Base-by-base conservation (phyloP, 768 basidiomycete species). In the Dictyophora rubrovolvata region DNA sequence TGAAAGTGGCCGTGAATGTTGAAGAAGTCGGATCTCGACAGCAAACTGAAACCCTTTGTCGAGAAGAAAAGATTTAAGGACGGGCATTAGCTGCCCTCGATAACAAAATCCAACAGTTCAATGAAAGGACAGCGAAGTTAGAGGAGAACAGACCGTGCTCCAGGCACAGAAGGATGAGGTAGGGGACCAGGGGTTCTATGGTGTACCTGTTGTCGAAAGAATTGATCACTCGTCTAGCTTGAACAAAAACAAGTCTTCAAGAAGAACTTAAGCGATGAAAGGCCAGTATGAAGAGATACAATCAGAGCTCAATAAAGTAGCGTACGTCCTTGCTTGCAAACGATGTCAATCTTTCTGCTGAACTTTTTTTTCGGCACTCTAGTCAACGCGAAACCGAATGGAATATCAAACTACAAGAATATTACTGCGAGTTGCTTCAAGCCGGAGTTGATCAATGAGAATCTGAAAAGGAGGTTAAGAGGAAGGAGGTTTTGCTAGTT, bases 371-470 rank as follows among this genome's bases (percentile, higher is more conserved):
- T 33, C n/a, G n/a, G n/a, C n/a, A 22, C 50, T 23, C n/a, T 63
- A 98, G 93, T 50, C 89, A 91, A 74, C 80, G 93, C 12, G 93
- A 96, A 70, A 81, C 83, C 0, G 94, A 99, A 65, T 81, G 87
- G 22, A 94, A 95, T 68, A 94, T 95, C 72, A 93, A 94, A 68
- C 80, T 99, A 6, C 79, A 84, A 54, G 84, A 83, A 14, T 78
- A 89, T 2, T 88, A 90, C 66, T 79, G 84, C 51, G 86, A 96
- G 66, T 79, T 99, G 2, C 74, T 93, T 14, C 89, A 94, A 68
- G 94, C 94, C 1, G 90, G 92, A 23, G 85, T 90, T 0, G 94
- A 97, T 66, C 86, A 77, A 71, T 83, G 84, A 50, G 91, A 96
- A 70, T 85, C 85, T 0, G 92, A 97, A 67, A 79, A 85, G 21